Evolutionary conservation across 805 yeast genomes (phyloP), one percentile per base, ranked within the genome.

Genomic region (Komagataella populi): DNA sequence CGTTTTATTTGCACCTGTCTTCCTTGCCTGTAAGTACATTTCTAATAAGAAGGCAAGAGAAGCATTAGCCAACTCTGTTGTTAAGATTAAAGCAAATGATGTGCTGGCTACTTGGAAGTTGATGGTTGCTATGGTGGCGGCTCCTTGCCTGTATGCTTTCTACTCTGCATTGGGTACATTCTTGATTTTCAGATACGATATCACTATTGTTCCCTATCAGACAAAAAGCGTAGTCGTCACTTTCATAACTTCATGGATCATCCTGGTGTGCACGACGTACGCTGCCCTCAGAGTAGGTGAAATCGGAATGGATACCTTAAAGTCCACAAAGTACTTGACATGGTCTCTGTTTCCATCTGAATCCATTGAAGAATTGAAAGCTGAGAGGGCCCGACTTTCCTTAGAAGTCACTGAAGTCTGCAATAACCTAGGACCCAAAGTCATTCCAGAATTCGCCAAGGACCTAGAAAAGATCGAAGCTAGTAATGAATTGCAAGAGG

Each of bases 31-130:
- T 46, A 83, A 84, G 59, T 67, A 71, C 49, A 83, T 87, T 47
- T 87, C 97, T 1, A 70, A 68, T 22, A 73, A 74, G 55, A 88
- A 90, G 65, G 91, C 89, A 22, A 73, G 70, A 51, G 72, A 77
- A 46, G 99, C 98, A 0, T 72, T 91, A 54, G 88, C 87, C 14
- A 77, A 74, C n/a, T 89, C 97, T 0, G 72, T 84, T 1, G 99
- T 91, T 16, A 91, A 91, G 63, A 81, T 91, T 54, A 82, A 79
- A 58, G 99, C 95, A 10, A 84, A 81, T 51, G 99, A 91, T 63
- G 97, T 91, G 10, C 74, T 93, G 50, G 98, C 96, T 0, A 88
- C 98, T 1, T 91, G 99, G 99, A 91, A 91, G 66, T 83, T 91
- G 23, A 70, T 91, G 53, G 86, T 91, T 49, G 86, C 93, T 14